A percentile compares a stretch with the other conserved stretches of the same genome.
Conservation (phyloP, 2,329 filamentous ascomycete species). For the Raffaelea deltoideospora region DNA sequence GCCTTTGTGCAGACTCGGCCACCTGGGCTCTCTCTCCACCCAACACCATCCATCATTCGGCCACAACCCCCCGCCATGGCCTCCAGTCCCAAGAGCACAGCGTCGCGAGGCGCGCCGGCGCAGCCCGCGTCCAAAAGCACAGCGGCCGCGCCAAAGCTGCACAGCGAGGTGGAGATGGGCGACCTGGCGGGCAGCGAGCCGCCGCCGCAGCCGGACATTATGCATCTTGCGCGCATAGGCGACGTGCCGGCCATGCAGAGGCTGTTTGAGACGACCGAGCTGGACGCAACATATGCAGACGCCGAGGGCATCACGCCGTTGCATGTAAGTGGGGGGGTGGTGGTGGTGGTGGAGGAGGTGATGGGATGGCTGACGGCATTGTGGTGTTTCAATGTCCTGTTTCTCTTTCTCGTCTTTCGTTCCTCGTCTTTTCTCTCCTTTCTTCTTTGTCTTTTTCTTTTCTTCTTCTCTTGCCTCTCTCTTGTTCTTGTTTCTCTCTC, state of each 20-base stretch:
- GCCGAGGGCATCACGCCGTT: conserved; percentile 90
- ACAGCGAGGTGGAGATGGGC: conserved; percentile 40
- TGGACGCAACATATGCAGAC: conserved; percentile 69
- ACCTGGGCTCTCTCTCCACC: no score
- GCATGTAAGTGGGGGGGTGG: conserved; percentile 48
- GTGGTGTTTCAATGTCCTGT: no score
- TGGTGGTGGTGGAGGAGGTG: background rate
- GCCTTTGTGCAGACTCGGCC: no score
- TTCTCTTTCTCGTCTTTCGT: no score
- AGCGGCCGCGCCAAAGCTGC: conserved; percentile 38
- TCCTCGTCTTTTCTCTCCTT: background rate
- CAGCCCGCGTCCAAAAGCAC: conserved; percentile 40
- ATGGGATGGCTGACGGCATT: no score
- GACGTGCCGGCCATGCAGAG: conserved; percentile 78
- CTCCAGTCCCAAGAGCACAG: conserved; percentile 13
- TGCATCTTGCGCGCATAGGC: conserved; percentile 84
- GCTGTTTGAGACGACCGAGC: conserved; percentile 71
- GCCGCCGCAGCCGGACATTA: conserved; percentile 60
- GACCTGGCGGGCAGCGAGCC: conserved; percentile 17
- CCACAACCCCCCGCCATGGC: background rate
- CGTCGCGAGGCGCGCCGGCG: conserved; percentile 26
- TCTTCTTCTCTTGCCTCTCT: background rate
- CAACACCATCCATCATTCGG: no score
- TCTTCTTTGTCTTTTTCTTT: background rate
- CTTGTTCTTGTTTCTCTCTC: background rate